Evolutionary conservation across 441 rosid genomes (phyloP), one percentile per base, ranked within the genome.

Genomic region (Bocquillonia castaneifolia): DNA sequence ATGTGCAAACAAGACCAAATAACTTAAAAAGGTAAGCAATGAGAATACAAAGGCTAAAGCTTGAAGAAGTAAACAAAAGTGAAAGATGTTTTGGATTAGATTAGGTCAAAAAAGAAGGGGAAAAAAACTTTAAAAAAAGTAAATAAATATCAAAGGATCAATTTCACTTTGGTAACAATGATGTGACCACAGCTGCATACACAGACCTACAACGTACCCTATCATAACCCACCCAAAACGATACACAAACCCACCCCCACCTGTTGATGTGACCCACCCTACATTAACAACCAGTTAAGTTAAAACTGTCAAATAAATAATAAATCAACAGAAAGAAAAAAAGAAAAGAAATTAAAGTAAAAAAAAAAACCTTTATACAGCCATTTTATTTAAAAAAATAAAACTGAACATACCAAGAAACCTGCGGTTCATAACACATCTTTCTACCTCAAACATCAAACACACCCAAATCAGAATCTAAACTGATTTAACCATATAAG

Each of bases 181-280:
- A 81, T 71, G 88, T 83, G 89, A 86, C 89, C 77, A 69, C 73
- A 64, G 79, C 74, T 63, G 74, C 75, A 78, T 53, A 75, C 85
- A 82, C 79, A 85, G 74, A 78, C 85, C 81, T 80, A 76, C 81
- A 72, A 40, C 64, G 71, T 74, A 79, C 73, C 81, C 75, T 80
- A 82, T 78, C 72, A 75, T 63, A 74, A 60, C 80, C 75, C 66
- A 47, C 59, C 74, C 66, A 28, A 47, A 39, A 51, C 52, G 29
- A 39, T 42, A 51, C 63, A 48, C 62, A 54, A 74, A 69, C 75
- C 80, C 91, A 90, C 92, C 89, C 75, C 80, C 91, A 90, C 92
- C 89, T 87, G 97, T 80, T 86, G 89, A 84, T 89, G 93, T 90
- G 98, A 88, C 98, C 97, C 92, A 89, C 96, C 83, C 76, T 15